Conservation (phyloP, 768 basidiomycete species). For the Termitomyces sp. region DNA sequence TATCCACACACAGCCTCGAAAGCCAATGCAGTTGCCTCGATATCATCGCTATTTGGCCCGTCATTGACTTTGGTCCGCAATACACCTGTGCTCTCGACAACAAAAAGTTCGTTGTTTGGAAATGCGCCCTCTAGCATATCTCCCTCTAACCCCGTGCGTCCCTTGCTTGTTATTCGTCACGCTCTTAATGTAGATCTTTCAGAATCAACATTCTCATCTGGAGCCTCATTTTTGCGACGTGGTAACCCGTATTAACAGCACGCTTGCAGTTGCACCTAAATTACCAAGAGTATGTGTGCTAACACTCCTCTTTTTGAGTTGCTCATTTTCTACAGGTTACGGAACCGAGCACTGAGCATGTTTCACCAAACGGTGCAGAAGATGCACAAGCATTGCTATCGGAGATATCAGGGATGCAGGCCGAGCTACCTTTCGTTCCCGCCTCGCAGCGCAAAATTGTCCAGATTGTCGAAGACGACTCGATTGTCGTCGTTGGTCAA, state of each 20-base stretch:
- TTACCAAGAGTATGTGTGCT: constrained; percentile 33
- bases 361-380: constrained; percentile 7
- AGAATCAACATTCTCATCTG: background rate
- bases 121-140: constrained; percentile 13
- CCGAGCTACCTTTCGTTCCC: constrained; percentile 78
- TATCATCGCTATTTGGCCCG: constrained; percentile 27
- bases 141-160: constrained; percentile 7
- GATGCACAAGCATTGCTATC: constrained; percentile 11
- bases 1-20: background rate
- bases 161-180: background rate
- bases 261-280: constrained; percentile 54
- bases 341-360: constrained; percentile 2
- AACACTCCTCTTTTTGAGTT: background rate
- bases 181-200: background rate
- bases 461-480: constrained; percentile 39
- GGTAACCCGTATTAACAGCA: constrained; percentile 60
- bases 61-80: constrained; percentile 11
- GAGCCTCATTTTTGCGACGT: constrained; percentile 42
- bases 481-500: constrained; percentile 70
- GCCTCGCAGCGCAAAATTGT: constrained; percentile 44
- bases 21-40: constrained; percentile 6
- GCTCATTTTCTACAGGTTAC: background rate
- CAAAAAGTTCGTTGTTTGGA: constrained; percentile 44
- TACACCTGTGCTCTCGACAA: constrained; percentile 19
- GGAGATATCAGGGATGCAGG: constrained; percentile 37